Base-by-base conservation (phyloP, 139 green algal species). In the Edaphochlamys debaryana region DNA sequence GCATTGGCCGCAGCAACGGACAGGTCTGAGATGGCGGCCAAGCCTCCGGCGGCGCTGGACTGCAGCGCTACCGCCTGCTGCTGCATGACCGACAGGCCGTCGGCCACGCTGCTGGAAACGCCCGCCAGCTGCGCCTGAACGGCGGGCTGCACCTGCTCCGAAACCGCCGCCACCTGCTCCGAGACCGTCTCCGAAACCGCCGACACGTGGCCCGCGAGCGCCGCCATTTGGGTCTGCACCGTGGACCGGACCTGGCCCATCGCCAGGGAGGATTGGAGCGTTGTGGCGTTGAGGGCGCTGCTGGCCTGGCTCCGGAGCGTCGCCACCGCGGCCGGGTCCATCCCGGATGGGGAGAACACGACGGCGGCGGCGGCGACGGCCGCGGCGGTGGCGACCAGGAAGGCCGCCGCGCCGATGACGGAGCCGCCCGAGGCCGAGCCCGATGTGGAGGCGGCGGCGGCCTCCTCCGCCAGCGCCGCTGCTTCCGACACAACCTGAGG, bases 201-300 rank as follows among this genome's bases (percentile, higher is more conserved):
- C 17, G 37, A 42, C 29, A 69, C 38, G 8, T 69, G 38, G 8
- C 58, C 74, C 25, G 30, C 58, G 38, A 80, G 58, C 29, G 74
- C 58, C 6, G 58, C 27, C 54, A 80, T 41, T 58, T 70, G 74
- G 56, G 74, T 56, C 58, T 69, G 38, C 60, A 80, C 27, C 74
- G 70, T 58, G 17, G 56, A 38, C 15, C 29, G 58, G 9, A 80
- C 73, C 52, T 80, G 73, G 40, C 40, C 40, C 4, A 40, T 27
- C 9, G 40, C 68, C 68, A 37, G 2, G 0, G 58, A 36, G 1
- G 74, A 70, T 40, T 80, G 56, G 30, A 42, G 27, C 30, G 70
- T 4, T 1, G 74, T 70, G 25, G 37, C 38, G 74, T 63, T 69
- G 8, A 80, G 48, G 58, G 58, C 25, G 58, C 27, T 20, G 63